These are phyloP conservation scores for Thermomucor indicae-seudaticae DNA, from an alignment of 371 early-diverging fungal species.

Conservation along the genomic window DNA sequence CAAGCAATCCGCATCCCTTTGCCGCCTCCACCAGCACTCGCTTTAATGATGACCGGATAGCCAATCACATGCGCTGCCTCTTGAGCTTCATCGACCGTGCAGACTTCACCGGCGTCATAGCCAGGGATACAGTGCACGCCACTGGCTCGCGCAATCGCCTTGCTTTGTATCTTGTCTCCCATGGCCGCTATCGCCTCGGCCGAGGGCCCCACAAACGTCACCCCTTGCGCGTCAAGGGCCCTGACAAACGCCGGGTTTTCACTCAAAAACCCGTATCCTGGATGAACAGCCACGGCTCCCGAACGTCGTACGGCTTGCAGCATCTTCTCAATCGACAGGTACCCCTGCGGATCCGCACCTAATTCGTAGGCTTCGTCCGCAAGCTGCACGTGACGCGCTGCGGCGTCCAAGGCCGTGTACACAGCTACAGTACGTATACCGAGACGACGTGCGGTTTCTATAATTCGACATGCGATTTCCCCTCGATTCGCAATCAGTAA, in stretches of 20 bases:
- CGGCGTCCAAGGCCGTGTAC: conserved; percentile 69
- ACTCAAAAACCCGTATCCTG: conserved; percentile 88
- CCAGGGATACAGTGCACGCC: conserved; percentile 66
- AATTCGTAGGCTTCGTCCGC: conserved; percentile 76
- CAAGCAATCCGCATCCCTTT: conserved; percentile 83
- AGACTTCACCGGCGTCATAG: conserved; percentile 60
- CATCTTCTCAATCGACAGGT: conserved; percentile 65
- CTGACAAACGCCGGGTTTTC: conserved; percentile 78
- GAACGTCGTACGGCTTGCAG: conserved; percentile 54
- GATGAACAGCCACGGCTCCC: conserved; percentile 78
- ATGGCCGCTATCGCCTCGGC: conserved; percentile 80
- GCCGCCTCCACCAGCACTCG: conserved; percentile 86
- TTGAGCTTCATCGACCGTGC: conserved; percentile 35
- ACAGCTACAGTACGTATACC: conserved; percentile 52
- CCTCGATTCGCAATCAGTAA: conserved; percentile 56
- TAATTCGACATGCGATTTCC: conserved; percentile 50
- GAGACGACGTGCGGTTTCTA: conserved; percentile 41
- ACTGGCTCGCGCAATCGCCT: conserved; percentile 65
- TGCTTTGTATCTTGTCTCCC: conserved; percentile 89
- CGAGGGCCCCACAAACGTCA: conserved; percentile 77
- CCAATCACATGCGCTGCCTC: conserved; percentile 52
- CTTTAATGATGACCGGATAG: conserved; percentile 85
- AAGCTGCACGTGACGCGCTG: conserved; percentile 76
- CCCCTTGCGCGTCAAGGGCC: conserved; percentile 50
- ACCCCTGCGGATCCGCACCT: conserved; percentile 68